phyloP scores from a whole-genome alignment of 306 rosid species.

The Pterocarpus macrocarpus region DNA sequence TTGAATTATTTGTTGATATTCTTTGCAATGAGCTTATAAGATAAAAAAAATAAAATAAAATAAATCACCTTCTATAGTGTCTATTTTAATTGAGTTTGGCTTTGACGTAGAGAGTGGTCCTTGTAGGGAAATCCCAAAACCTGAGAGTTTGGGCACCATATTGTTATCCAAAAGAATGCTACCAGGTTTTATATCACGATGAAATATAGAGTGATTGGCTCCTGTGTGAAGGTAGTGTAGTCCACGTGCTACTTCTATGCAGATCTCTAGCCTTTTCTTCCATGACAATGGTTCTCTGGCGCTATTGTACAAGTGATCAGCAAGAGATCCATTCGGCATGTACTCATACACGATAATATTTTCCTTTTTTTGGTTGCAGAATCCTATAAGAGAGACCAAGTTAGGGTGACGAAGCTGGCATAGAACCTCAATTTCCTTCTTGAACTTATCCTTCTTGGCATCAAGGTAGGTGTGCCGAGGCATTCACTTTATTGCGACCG shows the following conservation, averaged over 20 bases:
- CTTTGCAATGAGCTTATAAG: neutral
- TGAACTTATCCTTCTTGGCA: neutral
- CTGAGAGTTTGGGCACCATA: conserved; percentile 17
- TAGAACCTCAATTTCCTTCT: conserved; percentile 9
- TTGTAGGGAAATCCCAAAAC: too few relatives aligned
- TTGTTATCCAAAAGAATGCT: conserved; percentile 4
- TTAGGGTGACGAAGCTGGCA: conserved; percentile 37
- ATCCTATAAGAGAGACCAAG: conserved; percentile 13
- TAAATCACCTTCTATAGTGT: neutral
- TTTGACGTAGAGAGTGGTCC: too few relatives aligned
- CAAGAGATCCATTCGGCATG: conserved; percentile 14
- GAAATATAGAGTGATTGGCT: conserved; percentile 24
- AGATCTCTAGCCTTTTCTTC: conserved; percentile 2
- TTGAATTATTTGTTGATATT: neutral
- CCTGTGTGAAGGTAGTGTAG: conserved; percentile 44
- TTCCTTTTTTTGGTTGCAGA: conserved; percentile 21
- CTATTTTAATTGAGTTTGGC: too few relatives aligned
- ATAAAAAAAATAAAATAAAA: neutral
- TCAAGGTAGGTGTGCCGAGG: too few relatives aligned
- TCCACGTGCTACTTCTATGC: conserved; percentile 19
- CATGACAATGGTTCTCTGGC: neutral
- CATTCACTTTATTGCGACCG: neutral
- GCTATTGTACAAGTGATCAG: neutral
- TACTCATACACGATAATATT: conserved; percentile 19
- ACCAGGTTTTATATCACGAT: neutral